Evolutionary conservation across 768 basidiomycete species (phyloP).

Genomic region (Saitozyma sp.): DNA sequence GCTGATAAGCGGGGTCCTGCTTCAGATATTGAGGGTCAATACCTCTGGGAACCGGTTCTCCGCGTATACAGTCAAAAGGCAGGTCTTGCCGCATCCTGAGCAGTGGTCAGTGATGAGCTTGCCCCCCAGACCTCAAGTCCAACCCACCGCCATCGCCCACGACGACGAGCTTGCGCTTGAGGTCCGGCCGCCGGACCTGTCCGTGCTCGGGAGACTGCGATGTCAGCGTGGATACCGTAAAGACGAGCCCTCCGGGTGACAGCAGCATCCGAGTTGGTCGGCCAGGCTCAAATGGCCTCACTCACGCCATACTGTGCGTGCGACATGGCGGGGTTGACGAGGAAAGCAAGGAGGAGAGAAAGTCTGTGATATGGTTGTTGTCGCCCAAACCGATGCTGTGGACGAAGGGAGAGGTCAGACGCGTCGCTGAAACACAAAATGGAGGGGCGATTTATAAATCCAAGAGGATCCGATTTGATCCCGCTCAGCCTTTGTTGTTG

Average conservation of each 20-base stretch:
- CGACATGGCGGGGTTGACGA: too few species aligned
- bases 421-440: background rate
- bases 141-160: conserved; percentile 51
- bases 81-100: conserved; percentile 52
- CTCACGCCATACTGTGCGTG: too few species aligned
- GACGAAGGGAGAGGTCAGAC: conserved; percentile 5
- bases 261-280: too few species aligned
- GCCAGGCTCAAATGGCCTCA: too few species aligned
- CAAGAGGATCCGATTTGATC: too few species aligned
- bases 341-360: too few species aligned
- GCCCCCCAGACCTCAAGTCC: background rate
- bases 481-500: too few species aligned
- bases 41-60: conserved; percentile 52
- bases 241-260: too few species aligned
- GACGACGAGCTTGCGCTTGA: conserved; percentile 47
- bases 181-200: conserved; percentile 40
- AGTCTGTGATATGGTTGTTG: background rate
- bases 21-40: too few species aligned
- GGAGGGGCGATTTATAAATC: too few species aligned
- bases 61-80: conserved; percentile 51
- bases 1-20: background rate
- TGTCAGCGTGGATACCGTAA: too few species aligned
- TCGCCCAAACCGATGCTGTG: background rate
- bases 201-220: conserved; percentile 1
- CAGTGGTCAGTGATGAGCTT: background rate